These are phyloP conservation scores for Ophiostoma perfectum DNA, from an alignment of 2,329 filamentous ascomycete species.

Conservation along the genomic window DNA sequence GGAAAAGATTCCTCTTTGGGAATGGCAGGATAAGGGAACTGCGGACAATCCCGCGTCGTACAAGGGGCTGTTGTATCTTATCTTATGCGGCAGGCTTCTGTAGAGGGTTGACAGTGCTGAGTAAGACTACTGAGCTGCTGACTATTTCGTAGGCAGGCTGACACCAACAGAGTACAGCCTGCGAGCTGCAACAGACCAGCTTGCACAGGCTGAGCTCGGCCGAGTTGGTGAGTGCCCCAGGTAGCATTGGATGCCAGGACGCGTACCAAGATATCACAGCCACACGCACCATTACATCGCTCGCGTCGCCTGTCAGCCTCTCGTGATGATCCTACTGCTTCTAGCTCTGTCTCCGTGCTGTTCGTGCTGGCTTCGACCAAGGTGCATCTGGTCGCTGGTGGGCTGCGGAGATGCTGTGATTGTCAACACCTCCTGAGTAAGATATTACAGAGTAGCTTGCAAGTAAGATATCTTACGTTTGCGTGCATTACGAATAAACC, in stretches of 20 bases:
- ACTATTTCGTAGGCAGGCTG: too few relatives aligned
- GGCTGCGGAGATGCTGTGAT: too few relatives aligned
- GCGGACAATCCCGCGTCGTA: neutral
- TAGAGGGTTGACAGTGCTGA: neutral
- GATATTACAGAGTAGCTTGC: too few relatives aligned
- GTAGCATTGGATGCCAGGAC: neutral
- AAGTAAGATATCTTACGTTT: too few relatives aligned
- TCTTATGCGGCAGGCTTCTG: too few relatives aligned
- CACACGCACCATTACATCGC: neutral
- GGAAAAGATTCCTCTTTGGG: neutral
- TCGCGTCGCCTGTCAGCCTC: neutral
- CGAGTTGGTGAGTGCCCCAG: neutral
- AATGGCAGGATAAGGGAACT: neutral
- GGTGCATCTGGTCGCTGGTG: too few relatives aligned
- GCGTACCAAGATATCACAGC: too few relatives aligned
- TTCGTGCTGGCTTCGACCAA: too few relatives aligned
- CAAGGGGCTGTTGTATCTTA: neutral
- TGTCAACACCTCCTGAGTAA: too few relatives aligned
- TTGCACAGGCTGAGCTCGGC: neutral
- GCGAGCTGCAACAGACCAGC: neutral
- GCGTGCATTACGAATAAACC: neutral
- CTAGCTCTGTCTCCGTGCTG: neutral
- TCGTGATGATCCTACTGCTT: neutral
- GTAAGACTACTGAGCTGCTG: too few relatives aligned
- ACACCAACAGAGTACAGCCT: neutral